Base-by-base conservation (phyloP, 192 early-diverging fungal genomes). In the Coemansia sp. region DNA sequence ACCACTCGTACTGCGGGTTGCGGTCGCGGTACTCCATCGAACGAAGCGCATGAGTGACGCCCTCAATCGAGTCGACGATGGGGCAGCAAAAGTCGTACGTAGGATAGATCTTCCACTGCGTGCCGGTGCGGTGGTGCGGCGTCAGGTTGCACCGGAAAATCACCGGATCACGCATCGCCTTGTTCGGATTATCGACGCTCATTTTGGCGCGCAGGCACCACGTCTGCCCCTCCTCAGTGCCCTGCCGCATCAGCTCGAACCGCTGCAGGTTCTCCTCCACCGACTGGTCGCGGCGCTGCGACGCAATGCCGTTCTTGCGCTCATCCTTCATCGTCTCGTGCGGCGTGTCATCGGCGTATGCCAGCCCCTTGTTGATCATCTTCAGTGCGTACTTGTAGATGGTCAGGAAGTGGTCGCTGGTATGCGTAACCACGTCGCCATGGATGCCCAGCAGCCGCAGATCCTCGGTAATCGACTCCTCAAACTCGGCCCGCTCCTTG, bases 81-180 rank as follows among this genome's bases (percentile, higher is more conserved):
- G 97, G 97, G 81, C 96, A 97, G 45, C 92, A 93, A 84, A 98
- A 97, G 82, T 99, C 97, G 75, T 99, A 99, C 11, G 93, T 92
- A 48, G 96, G 97, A 80, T 99, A 99, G 49, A 97, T 83, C 85
- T 97, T 99, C 92, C 93, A 99, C 71, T 88, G 90, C 38, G 81
- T 72, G 37, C 96, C 97, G 48, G 93, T 95, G 38, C 86, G 87
- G 71, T 95, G 94, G 68, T 99, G 97, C 57, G 91, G 92, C 23
- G 57, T 58, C 59, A 90, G 71, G 74, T 95, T 95, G 85, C 92
- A 95, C 31, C 97, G 89, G 85, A 93, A 99, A 57, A 99, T 92
- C 53, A 94, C 92, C 29, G 96, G 97, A 79, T 99, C 97, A 61
- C 97, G 89, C 84, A 99, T 82, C 17, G 94, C 88, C 77, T 92